Conservation (phyloP, 73 alveolate species). For the Paramecium bursaria region DNA sequence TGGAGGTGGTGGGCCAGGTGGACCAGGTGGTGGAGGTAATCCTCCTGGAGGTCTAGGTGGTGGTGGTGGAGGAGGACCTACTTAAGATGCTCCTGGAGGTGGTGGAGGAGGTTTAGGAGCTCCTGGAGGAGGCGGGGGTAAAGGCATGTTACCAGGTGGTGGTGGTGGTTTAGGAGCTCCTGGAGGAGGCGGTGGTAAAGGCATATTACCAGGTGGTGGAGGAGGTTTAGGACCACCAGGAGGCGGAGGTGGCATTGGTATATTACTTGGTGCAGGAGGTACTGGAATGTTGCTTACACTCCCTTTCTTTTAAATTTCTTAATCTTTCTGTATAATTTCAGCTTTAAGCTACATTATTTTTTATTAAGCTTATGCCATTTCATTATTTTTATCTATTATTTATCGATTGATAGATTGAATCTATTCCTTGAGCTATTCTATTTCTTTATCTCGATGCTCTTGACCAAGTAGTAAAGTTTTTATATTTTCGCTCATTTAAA, state of each 20-base stretch:
- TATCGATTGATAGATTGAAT: not conserved
- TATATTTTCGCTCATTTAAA: too few species aligned
- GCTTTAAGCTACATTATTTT: conserved; percentile 3
- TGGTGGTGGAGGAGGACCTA: conserved; percentile 72
- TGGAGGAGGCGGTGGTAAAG: conserved; percentile 59
- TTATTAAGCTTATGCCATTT: not conserved
- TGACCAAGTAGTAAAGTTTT: too few species aligned
- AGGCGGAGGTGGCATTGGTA: too few species aligned
- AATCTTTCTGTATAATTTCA: conserved; percentile 1
- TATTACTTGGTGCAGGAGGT: too few species aligned
- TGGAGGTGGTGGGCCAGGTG: conserved; percentile 67
- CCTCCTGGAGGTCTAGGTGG: conserved; percentile 71
- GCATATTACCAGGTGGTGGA: conserved; percentile 7
- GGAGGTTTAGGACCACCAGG: not conserved
- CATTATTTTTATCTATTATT: not conserved
- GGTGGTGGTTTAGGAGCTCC: not conserved
- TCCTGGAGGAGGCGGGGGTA: conserved; percentile 70
- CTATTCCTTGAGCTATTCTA: conserved; percentile 5
- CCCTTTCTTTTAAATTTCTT: not conserved
- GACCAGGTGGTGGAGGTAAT: conserved; percentile 70
- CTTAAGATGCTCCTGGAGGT: conserved; percentile 7
- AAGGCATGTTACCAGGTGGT: not conserved
- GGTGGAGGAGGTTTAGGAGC: conserved; percentile 63
- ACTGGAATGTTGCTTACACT: not conserved
- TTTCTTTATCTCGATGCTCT: too few species aligned